phyloP scores from a whole-genome alignment of 225 moss, liverwort and hornwort species.

The Pseudisothecium myosuroides region DNA sequence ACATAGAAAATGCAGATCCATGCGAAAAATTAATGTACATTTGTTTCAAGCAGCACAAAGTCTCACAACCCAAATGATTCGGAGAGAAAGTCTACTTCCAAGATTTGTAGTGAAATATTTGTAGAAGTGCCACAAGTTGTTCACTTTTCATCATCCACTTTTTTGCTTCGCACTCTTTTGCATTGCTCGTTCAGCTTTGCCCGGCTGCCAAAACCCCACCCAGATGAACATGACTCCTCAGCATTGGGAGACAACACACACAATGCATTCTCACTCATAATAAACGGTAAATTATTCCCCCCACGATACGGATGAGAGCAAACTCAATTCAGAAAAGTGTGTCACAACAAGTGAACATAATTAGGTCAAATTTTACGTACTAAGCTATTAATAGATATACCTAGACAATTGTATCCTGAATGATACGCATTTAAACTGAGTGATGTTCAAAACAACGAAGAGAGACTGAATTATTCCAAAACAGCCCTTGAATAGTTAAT shows the following conservation, averaged over 20 bases:
- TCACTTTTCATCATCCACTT: neutral
- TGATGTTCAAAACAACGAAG: neutral
- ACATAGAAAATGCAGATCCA: neutral
- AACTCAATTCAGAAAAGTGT: neutral
- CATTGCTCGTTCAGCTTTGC: constrained; percentile 48
- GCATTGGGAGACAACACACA: neutral
- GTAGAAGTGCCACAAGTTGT: neutral
- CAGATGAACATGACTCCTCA: neutral
- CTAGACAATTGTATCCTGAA: neutral
- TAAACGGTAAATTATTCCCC: neutral
- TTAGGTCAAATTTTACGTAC: neutral
- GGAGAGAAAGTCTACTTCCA: neutral
- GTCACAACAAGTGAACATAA: neutral
- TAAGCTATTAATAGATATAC: neutral
- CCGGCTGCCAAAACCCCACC: constrained; percentile 20
- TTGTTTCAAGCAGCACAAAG: neutral
- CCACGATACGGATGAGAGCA: neutral
- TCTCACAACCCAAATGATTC: neutral
- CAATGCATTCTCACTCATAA: neutral
- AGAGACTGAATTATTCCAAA: neutral
- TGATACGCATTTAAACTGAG: neutral
- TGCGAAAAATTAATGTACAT: neutral
- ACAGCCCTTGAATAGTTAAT: neutral
- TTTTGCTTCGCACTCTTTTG: constrained; percentile 30
- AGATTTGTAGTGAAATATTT: neutral